Evolutionary conservation across 2,329 filamentous ascomycete genomes (phyloP).

Genomic region (Colletotrichum ledebouriae): DNA sequence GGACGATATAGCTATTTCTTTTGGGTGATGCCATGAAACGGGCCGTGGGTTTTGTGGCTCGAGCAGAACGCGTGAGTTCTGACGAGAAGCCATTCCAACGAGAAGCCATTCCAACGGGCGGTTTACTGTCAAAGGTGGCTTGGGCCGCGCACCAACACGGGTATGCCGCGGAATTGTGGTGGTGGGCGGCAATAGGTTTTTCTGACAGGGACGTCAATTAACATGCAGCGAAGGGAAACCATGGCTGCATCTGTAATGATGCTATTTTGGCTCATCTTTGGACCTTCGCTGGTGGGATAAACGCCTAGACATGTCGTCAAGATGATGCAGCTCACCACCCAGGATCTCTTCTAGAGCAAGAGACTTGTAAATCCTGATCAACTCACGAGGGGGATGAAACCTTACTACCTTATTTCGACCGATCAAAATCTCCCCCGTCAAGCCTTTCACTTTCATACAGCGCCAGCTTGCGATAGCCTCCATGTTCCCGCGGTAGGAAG

Average conservation of each 20-base stretch:
- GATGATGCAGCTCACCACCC: too few species aligned
- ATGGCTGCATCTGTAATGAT: background rate
- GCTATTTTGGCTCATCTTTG: background rate
- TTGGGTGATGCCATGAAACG: conserved; percentile 6
- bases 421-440: background rate
- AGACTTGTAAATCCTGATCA: too few species aligned
- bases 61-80: background rate
- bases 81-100: background rate
- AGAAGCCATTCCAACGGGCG: background rate
- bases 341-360: too few species aligned
- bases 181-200: background rate
- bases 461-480: background rate
- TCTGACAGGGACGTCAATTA: background rate
- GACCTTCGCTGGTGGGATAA: background rate
- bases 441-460: background rate
- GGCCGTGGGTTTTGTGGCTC: background rate
- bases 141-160: conserved; percentile 11
- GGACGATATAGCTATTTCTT: background rate
- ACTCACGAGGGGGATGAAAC: too few species aligned
- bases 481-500: background rate
- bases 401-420: too few species aligned
- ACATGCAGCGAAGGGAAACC: background rate
- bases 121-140: conserved; percentile 19
- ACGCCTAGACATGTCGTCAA: too few species aligned
- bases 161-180: background rate